These are phyloP conservation scores for Magnolia sinica DNA, from an alignment of 164 flowering plant genomes.

Conservation along the genomic window DNA sequence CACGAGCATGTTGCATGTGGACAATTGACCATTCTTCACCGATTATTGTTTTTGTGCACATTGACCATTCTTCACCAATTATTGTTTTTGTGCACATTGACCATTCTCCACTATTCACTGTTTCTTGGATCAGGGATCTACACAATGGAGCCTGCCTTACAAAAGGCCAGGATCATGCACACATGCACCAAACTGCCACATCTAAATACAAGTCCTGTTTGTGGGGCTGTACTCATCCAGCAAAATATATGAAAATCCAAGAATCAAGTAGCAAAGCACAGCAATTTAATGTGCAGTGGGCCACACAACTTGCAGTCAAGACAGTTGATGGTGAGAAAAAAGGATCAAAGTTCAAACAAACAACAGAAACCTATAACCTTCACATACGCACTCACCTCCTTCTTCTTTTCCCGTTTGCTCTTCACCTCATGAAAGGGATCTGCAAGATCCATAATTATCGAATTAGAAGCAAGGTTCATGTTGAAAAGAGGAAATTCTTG, in stretches of 20 bases:
- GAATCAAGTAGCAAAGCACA: background rate
- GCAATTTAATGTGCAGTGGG: background rate
- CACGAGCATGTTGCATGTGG: background rate
- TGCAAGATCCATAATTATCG: constrained; percentile 26
- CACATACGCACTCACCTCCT: constrained; percentile 58
- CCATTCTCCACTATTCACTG: no score
- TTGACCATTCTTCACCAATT: background rate
- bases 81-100: background rate
- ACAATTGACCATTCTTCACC: background rate
- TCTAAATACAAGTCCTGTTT: no score
- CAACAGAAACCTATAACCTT: background rate
- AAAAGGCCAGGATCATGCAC: no score
- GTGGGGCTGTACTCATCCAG: no score
- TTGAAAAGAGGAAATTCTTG: background rate
- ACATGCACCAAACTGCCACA: no score
- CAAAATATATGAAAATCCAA: background rate
- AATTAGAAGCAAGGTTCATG: constrained; percentile 11
- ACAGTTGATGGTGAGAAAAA: background rate
- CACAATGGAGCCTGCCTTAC: no score
- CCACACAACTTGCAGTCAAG: background rate
- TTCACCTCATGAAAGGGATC: constrained; percentile 98
- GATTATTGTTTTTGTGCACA: background rate
- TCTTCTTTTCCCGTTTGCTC: constrained; percentile 95
- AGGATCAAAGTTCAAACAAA: background rate
- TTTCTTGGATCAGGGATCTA: no score